phyloP scores from a whole-genome alignment of 768 basidiomycete species.

The Leucocoprinus leucothites region DNA sequence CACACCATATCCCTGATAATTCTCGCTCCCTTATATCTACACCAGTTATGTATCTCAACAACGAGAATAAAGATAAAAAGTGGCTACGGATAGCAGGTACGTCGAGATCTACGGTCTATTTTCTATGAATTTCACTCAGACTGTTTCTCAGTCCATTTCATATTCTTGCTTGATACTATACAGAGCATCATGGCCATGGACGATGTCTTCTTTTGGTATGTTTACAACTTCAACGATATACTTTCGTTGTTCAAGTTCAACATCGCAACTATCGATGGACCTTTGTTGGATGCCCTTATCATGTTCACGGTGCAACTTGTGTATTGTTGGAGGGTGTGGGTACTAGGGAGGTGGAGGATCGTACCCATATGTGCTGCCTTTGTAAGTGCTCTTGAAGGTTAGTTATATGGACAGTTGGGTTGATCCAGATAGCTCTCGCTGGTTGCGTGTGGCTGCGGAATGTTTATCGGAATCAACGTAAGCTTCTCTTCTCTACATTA shows the following conservation, averaged over 20 bases:
- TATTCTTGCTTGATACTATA: constrained; percentile 4
- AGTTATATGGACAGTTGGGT: neutral
- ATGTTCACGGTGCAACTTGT: constrained; percentile 4
- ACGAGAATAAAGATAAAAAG: constrained; percentile 3
- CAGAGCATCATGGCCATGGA: constrained; percentile 8
- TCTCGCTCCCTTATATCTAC: neutral
- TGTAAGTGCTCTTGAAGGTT: neutral
- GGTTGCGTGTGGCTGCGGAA: neutral
- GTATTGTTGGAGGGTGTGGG: constrained; percentile 6
- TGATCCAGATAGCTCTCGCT: neutral
- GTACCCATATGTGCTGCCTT: neutral
- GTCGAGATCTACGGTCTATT: too few relatives aligned
- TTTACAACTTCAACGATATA: constrained; percentile 2
- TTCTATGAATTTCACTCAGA: neutral
- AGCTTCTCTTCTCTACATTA: neutral
- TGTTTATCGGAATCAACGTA: constrained; percentile 1
- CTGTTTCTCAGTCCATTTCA: neutral
- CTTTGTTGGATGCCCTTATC: constrained; percentile 4
- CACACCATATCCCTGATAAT: neutral
- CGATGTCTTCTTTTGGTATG: constrained; percentile 6
- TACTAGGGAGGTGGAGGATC: neutral
- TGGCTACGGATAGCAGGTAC: neutral
- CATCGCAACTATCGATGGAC: neutral
- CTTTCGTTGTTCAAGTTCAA: neutral
- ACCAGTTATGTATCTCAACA: neutral